phyloP scores from a whole-genome alignment of 306 rosid genomes.

The Vigna radiata region DNA sequence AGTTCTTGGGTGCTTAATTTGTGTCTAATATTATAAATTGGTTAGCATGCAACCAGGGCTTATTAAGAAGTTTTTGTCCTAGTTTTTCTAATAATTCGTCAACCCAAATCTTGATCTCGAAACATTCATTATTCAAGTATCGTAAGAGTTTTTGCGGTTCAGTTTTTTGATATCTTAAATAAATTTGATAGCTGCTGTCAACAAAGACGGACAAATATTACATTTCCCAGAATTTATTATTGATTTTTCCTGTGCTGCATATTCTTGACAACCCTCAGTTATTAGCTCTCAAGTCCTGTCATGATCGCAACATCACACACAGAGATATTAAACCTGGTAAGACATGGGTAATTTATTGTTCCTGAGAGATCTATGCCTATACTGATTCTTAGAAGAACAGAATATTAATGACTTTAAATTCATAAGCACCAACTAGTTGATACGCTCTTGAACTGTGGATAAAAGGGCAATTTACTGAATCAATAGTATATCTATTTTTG shows the following conservation, averaged over 20 bases:
- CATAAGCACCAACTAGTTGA: too few species aligned
- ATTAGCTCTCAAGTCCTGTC: slow-evolving; percentile 88
- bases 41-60: slow-evolving; percentile 25
- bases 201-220: background rate
- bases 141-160: slow-evolving; percentile 27
- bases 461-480: background rate
- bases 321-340: slow-evolving; percentile 98
- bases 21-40: slow-evolving; percentile 24
- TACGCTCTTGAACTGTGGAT: too few species aligned
- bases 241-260: slow-evolving; percentile 7
- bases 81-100: slow-evolving; percentile 1
- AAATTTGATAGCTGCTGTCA: background rate
- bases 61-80: slow-evolving; percentile 11
- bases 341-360: slow-evolving; percentile 39
- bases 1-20: slow-evolving; percentile 15
- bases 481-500: slow-evolving; percentile 20
- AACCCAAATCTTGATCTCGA: slow-evolving; percentile 5
- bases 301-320: slow-evolving; percentile 93
- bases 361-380: slow-evolving; percentile 12
- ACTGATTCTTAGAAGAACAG: slow-evolving; percentile 20
- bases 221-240: background rate
- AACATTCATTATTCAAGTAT: slow-evolving; percentile 5
- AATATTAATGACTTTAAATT: background rate
- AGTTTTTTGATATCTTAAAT: slow-evolving; percentile 35
- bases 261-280: slow-evolving; percentile 57